Evolutionary conservation across 257 asterid species (phyloP), one percentile per base, ranked within the genome.

Genomic region (Solanum medicagineum): DNA sequence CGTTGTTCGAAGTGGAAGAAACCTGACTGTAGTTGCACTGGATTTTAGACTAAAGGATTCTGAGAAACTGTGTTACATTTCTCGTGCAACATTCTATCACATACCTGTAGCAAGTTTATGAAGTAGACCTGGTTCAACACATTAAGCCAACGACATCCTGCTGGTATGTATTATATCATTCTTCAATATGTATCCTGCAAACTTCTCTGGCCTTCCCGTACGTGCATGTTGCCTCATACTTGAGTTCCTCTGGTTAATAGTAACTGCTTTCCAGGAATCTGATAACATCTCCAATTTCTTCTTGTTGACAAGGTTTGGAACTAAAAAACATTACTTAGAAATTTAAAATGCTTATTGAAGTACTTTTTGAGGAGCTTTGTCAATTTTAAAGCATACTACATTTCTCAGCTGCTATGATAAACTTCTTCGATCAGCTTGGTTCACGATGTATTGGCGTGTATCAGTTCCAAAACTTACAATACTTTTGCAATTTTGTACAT

Each of bases 1-100:
- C 12, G 92, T 93, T 60, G 77, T 93, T 47, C 89, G 97, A 90
- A 94, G 95, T 55, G 99, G 99, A 89, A 92, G 98, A 89, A 96
- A 90, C 88, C 66, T 96, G 69, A 91, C 98, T 6, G 89, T 92
- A 57, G 93, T 94, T 87, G 88, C 93, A 54, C 89, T 93, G 42
- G 90, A 92, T 81, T 96, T 93, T 87, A 92, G 91, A 79, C 87
- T 84, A 16, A 91, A 91, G 89, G 94, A 91, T 68, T 89, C 96
- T 4, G 91, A 90, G 49, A 87, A 89, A 65, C 51, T 94, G 90
- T 90, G 89, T 12, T 93, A 89, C 91, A 86, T 88, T 89, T 86
- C 94, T 68, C 97, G 93, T 0, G 93, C 96, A 56, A 96, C 96
- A 10, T 91, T 93, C 87, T 94, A 90, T 86, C 92, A 92, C 47